A percentile compares a stretch with the other conserved stretches of the same genome.
phyloP scores from a whole-genome alignment of 2,329 filamentous ascomycete species.

The Ceratocystis lukuohia region DNA sequence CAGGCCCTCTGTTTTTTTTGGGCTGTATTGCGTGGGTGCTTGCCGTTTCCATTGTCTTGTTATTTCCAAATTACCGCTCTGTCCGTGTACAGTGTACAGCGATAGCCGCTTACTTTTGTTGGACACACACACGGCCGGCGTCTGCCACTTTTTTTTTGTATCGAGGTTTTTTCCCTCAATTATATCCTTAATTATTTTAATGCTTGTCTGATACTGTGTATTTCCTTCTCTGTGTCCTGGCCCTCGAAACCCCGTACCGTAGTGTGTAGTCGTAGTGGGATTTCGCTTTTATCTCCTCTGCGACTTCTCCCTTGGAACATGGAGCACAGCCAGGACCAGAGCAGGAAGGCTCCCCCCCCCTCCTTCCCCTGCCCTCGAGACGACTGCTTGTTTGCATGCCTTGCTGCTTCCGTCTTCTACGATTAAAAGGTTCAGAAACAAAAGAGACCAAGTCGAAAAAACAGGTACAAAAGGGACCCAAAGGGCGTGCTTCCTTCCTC shows the following conservation, averaged over 20 bases:
- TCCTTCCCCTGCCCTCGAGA: conserved; percentile 1
- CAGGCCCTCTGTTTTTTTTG: not conserved
- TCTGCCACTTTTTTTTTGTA: not conserved
- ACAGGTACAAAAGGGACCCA: not conserved
- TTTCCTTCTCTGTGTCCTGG: not conserved
- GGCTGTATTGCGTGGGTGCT: not conserved
- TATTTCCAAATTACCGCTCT: not conserved
- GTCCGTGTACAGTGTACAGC: not conserved
- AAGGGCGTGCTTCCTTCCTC: not conserved
- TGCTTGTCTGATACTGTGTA: not conserved
- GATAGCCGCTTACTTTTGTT: not conserved
- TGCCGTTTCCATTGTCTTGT: not conserved
- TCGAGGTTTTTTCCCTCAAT: not conserved
- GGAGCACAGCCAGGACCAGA: not conserved
- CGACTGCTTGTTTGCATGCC: conserved; percentile 2
- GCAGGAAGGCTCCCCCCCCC: not conserved
- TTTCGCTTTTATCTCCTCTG: not conserved
- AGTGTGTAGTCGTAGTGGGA: not conserved
- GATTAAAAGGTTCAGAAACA: not conserved
- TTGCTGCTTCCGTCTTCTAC: conserved; percentile 5
- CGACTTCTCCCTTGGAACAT: not conserved
- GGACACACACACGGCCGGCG: not conserved
- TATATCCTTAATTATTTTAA: not conserved
- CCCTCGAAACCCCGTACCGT: not conserved
- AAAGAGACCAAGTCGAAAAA: not conserved